Conservation (phyloP, 306 rosid genomes). For the Leucaena leucocephala region DNA sequence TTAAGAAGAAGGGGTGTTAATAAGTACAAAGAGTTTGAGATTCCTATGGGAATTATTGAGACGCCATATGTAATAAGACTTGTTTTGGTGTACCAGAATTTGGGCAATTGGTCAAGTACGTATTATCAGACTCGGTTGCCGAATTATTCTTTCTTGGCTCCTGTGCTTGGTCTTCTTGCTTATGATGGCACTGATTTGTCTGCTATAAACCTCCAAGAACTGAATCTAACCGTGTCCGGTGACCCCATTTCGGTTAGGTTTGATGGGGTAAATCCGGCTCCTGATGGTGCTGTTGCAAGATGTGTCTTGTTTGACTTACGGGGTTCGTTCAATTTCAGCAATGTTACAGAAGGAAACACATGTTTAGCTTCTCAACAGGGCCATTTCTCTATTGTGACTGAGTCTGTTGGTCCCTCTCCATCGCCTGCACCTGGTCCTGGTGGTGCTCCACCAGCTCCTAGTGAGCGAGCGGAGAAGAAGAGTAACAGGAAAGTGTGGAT, state of each 20-base stretch:
- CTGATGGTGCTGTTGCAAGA: constrained; percentile 54
- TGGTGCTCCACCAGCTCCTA: constrained; percentile 32
- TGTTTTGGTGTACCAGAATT: constrained; percentile 87
- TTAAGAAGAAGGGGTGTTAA: constrained; percentile 64
- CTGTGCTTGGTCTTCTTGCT: constrained; percentile 85
- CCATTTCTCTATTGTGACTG: constrained; percentile 81
- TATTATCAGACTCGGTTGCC: constrained; percentile 63
- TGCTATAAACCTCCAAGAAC: constrained; percentile 54
- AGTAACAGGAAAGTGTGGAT: constrained; percentile 59
- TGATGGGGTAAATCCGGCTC: constrained; percentile 46
- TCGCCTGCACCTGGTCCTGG: constrained; percentile 35
- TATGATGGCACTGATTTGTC: constrained; percentile 67
- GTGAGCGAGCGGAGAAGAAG: constrained; percentile 41
- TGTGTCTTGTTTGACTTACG: constrained; percentile 69
- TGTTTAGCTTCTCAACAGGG: constrained; percentile 71
- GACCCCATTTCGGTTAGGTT: constrained; percentile 65
- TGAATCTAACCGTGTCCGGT: constrained; percentile 49
- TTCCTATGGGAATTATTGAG: constrained; percentile 57
- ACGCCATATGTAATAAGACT: constrained; percentile 77
- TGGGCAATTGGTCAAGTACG: constrained; percentile 60
- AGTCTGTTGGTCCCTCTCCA: constrained; percentile 50
- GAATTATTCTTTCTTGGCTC: constrained; percentile 73
- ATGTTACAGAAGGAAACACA: constrained; percentile 49
- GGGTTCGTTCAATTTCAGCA: constrained; percentile 62
- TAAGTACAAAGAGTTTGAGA: constrained; percentile 64